A percentile compares a stretch with the other conserved stretches of the same genome.
Conservation (phyloP, 1,284 basidiomycete species). For the Ganoderma leucocontextum region DNA sequence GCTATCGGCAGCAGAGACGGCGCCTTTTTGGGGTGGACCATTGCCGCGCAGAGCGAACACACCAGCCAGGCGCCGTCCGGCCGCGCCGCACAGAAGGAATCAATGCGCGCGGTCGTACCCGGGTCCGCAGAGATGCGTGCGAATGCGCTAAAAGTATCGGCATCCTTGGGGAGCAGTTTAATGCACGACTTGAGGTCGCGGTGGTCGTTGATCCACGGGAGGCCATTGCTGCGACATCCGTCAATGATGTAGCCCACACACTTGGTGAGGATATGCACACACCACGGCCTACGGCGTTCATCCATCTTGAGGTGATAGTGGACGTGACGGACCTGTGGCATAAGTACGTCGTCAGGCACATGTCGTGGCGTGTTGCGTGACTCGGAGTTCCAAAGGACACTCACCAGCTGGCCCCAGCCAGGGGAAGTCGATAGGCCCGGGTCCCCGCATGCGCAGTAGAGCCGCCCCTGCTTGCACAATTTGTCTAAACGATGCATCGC, state of each 20-base stretch:
- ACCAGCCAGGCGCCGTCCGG: not conserved
- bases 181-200: conserved; percentile 8
- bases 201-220: not conserved
- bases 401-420: conserved; percentile 13
- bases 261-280: not conserved
- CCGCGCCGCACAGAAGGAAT: not conserved
- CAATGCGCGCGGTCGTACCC: not conserved
- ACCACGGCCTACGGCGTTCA: not conserved
- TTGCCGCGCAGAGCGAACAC: not conserved
- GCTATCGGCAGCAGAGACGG: not conserved
- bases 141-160: not conserved
- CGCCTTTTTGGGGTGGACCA: no score
- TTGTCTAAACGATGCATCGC: not conserved
- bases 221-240: not conserved
- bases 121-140: not conserved
- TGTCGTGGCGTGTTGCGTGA: no score
- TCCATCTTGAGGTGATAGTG: not conserved
- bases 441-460: conserved; percentile 24
- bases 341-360: not conserved
- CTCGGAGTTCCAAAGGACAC: not conserved
- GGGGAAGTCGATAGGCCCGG: conserved; percentile 14
- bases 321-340: not conserved
- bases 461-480: not conserved
- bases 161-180: conserved; percentile 17
- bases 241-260: not conserved